phyloP scores from a whole-genome alignment of 2,329 filamentous ascomycete species.

The Orbilia quercus region DNA sequence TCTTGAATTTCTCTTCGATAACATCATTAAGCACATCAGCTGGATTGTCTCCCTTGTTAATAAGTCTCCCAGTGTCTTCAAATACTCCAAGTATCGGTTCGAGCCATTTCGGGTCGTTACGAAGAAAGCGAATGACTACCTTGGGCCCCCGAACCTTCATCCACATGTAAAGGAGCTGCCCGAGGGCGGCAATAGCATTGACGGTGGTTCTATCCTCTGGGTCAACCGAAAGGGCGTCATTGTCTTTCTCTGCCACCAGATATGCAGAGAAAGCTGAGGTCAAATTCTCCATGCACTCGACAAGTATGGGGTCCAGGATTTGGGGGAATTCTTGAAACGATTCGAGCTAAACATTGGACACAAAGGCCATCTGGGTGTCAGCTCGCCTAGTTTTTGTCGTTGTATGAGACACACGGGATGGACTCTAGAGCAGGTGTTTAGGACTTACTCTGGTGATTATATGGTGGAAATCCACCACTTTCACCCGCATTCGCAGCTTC shows the following conservation, averaged over 20 bases:
- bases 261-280: constrained; percentile 73
- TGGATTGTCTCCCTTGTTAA: constrained; percentile 56
- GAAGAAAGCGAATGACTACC: constrained; percentile 88
- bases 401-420: too few relatives aligned
- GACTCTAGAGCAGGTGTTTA: not conserved
- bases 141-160: constrained; percentile 96
- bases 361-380: too few relatives aligned
- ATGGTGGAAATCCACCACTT: constrained; percentile 60
- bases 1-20: constrained; percentile 49
- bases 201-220: constrained; percentile 30
- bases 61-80: constrained; percentile 67
- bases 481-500: constrained; percentile 67
- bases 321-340: constrained; percentile 96
- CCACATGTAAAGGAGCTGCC: constrained; percentile 83
- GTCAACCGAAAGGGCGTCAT: constrained; percentile 57
- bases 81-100: constrained; percentile 81
- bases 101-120: constrained; percentile 86
- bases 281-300: constrained; percentile 77
- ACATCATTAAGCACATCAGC: constrained; percentile 50
- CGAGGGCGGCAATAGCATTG: constrained; percentile 71
- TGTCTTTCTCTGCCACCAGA: constrained; percentile 9
- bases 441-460: constrained; percentile 37
- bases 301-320: constrained; percentile 84
- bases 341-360: constrained; percentile 69
- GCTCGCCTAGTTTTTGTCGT: too few relatives aligned